phyloP scores from a whole-genome alignment of 345 rosid genomes.

The Eucalyptus decipiens region DNA sequence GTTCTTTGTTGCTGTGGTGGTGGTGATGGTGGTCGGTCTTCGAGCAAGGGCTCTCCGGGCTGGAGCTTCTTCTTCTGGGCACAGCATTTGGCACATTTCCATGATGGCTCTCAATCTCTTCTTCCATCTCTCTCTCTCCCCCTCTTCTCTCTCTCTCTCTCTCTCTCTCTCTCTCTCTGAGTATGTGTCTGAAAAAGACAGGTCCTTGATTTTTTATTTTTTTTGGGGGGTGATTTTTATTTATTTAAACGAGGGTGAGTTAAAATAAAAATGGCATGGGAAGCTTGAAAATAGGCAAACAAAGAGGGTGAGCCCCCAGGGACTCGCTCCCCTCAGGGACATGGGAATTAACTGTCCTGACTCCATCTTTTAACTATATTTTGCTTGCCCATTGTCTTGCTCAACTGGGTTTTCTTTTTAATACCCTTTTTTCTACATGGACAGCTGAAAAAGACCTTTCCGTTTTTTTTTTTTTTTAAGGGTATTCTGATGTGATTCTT shows the following conservation, averaged over 20 bases:
- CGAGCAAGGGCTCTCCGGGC: neutral
- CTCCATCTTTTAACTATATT: neutral
- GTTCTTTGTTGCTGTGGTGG: constrained; percentile 29
- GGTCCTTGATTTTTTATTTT: neutral
- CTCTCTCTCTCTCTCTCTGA: neutral
- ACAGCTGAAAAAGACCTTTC: neutral
- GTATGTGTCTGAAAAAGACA: neutral
- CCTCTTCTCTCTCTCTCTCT: neutral
- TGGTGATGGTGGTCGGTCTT: neutral
- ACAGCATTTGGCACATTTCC: constrained; percentile 30
- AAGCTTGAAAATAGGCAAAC: constrained; percentile 27
- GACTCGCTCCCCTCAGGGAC: constrained; percentile 18
- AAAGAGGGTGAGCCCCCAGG: constrained; percentile 6
- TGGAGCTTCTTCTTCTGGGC: neutral
- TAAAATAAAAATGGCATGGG: constrained; percentile 9
- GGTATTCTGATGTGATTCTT: neutral
- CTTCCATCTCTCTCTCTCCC: constrained; percentile 34
- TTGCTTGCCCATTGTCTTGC: neutral
- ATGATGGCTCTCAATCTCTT: constrained; percentile 17
- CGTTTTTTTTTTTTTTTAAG: neutral
- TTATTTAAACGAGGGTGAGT: neutral
- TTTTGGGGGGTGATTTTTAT: neutral
- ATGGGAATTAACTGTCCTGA: neutral
- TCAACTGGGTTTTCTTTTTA: neutral
- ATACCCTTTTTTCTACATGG: neutral